These are phyloP conservation scores for Suhomyces prunicola DNA, from an alignment of 805 yeast genomes.

Conservation along the genomic window DNA sequence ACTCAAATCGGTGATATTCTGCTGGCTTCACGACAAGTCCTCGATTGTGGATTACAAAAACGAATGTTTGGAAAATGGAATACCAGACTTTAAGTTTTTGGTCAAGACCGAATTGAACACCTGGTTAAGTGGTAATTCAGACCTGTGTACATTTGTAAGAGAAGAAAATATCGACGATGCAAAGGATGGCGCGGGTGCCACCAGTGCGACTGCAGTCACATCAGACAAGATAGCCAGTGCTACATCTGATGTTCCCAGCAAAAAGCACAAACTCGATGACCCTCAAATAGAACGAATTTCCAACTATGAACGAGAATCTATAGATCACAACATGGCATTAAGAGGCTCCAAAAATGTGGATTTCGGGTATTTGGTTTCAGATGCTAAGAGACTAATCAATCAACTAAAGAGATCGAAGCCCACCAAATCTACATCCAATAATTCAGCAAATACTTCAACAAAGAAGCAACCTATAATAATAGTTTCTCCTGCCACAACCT, in stretches of 20 bases:
- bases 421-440: conserved; percentile 62
- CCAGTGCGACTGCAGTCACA: conserved; percentile 8
- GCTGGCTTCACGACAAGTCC: conserved; percentile 73
- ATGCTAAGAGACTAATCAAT: conserved; percentile 56
- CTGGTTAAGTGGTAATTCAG: conserved; percentile 73
- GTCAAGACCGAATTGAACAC: conserved; percentile 81
- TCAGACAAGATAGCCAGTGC: background rate
- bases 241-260: conserved; percentile 1
- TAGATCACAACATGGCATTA: conserved; percentile 58
- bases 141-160: conserved; percentile 53
- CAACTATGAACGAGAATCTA: conserved; percentile 46
- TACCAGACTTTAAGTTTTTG: conserved; percentile 73
- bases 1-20: conserved; percentile 63
- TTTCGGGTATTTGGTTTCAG: conserved; percentile 65
- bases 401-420: conserved; percentile 50
- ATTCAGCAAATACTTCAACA: conserved; percentile 32
- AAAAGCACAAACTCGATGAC: conserved; percentile 29
- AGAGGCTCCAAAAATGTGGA: conserved; percentile 67
- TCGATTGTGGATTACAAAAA: conserved; percentile 79
- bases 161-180: conserved; percentile 3
- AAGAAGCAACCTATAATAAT: conserved; percentile 43
- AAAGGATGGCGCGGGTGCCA: conserved; percentile 9
- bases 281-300: conserved; percentile 49
- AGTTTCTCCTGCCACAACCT: conserved; percentile 45
- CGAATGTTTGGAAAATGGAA: conserved; percentile 59